Evolutionary conservation across 768 basidiomycete species (phyloP).

Genomic region (Trametopsis cervina): DNA sequence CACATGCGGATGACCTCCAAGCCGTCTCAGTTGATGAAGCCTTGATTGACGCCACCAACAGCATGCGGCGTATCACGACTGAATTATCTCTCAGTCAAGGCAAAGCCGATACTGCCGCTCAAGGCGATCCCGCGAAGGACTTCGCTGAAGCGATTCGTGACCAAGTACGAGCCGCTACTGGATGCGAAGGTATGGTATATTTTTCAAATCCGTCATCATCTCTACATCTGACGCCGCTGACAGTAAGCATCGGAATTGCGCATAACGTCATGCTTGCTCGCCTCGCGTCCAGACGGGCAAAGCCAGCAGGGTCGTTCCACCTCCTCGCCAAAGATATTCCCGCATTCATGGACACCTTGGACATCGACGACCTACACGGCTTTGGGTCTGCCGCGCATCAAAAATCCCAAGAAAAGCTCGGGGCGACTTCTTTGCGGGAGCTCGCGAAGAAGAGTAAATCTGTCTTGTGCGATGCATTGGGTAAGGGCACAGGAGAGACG

Average conservation of each 20-base stretch:
- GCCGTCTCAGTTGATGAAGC: conserved; percentile 98
- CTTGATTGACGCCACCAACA: conserved; percentile 76
- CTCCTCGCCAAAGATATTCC: conserved; percentile 48
- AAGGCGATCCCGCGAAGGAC: conserved; percentile 58
- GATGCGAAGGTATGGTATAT: conserved; percentile 64
- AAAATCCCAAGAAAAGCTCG: conserved; percentile 78
- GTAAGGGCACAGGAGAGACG: conserved; percentile 76
- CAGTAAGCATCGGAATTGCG: conserved; percentile 89
- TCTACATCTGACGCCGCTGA: not conserved
- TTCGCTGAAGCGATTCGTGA: conserved; percentile 78
- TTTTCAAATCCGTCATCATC: not conserved
- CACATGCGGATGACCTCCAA: conserved; percentile 84
- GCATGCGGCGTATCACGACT: conserved; percentile 34
- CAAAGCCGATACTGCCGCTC: conserved; percentile 5
- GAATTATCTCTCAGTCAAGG: conserved; percentile 25
- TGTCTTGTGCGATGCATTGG: conserved; percentile 64
- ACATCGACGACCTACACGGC: conserved; percentile 79
- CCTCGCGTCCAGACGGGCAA: conserved; percentile 84
- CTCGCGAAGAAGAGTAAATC: conserved; percentile 56
- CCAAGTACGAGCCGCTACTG: conserved; percentile 70
- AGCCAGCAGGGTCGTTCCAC: conserved; percentile 84
- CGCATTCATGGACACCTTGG: conserved; percentile 55
- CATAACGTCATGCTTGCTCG: conserved; percentile 91
- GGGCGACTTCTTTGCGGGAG: conserved; percentile 62
- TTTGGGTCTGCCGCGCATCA: conserved; percentile 72